Conservation (phyloP, 164 flowering plant species). For the Taxillus chinensis region DNA sequence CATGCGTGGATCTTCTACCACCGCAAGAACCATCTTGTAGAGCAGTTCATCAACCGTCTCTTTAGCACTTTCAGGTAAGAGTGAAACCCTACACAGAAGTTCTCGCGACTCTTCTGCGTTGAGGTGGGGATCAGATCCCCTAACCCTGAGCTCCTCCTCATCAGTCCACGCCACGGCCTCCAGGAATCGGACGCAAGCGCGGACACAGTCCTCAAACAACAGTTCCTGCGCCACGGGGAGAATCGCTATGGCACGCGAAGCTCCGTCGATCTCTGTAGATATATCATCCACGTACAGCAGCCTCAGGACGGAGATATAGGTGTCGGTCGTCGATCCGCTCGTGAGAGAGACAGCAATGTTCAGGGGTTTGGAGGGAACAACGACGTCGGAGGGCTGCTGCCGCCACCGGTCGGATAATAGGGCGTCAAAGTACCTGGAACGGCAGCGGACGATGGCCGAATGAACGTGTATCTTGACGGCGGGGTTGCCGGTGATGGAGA, state of each 20-base stretch:
- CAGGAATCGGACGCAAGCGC: neutral
- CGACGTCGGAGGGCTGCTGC: neutral
- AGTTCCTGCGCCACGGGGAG: neutral
- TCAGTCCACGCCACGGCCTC: neutral
- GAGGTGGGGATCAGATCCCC: neutral
- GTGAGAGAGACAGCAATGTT: neutral
- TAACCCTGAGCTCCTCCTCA: neutral
- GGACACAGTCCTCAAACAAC: neutral
- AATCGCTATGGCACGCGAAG: neutral
- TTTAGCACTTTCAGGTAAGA: neutral
- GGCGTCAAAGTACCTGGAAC: slow-evolving; percentile 62
- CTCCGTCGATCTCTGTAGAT: neutral
- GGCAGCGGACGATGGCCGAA: slow-evolving; percentile 35
- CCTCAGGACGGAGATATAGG: neutral
- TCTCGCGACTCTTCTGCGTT: neutral
- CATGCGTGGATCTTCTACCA: neutral
- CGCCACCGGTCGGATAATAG: slow-evolving; percentile 79
- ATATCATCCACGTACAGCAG: neutral
- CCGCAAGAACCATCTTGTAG: neutral
- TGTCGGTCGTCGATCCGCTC: neutral
- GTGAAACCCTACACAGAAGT: neutral
- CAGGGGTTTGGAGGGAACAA: neutral
- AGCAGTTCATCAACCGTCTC: neutral
- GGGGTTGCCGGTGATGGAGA: slow-evolving; percentile 1
- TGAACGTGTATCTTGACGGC: slow-evolving; percentile 49